These are phyloP conservation scores for Hemerocallis citrina DNA, from an alignment of 106 monocot genomes.

Conservation along the genomic window DNA sequence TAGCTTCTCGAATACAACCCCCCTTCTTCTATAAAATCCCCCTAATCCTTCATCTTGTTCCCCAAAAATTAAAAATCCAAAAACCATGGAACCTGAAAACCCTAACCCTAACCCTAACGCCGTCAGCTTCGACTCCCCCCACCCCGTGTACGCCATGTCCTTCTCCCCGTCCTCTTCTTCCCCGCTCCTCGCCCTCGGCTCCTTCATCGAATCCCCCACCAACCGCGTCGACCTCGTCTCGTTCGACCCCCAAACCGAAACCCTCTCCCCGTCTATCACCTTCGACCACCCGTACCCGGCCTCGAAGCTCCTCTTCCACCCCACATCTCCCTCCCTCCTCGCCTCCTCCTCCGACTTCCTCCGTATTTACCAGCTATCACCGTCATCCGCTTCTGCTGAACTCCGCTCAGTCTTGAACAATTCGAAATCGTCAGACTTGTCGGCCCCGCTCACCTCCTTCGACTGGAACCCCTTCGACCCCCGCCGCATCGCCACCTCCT, in stretches of 20 bases:
- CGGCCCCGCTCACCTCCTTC: constrained; percentile 66
- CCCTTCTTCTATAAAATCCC: too few species aligned
- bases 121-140: constrained; percentile 72
- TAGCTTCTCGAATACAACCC: too few species aligned
- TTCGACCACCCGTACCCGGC: constrained; percentile 94
- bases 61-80: too few species aligned
- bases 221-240: constrained; percentile 71
- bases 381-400: constrained; percentile 20
- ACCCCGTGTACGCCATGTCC: constrained; percentile 92
- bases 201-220: constrained; percentile 67
- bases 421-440: constrained; percentile 49
- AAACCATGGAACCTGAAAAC: too few species aligned
- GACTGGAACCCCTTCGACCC: constrained; percentile 70
- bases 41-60: too few species aligned
- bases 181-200: constrained; percentile 74
- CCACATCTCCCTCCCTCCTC: constrained; percentile 42
- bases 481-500: constrained; percentile 53
- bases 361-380: constrained; percentile 36
- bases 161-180: constrained; percentile 42
- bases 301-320: constrained; percentile 89
- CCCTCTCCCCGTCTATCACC: constrained; percentile 60
- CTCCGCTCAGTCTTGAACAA: constrained; percentile 42
- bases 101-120: constrained; percentile 20
- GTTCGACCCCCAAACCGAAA: constrained; percentile 49
- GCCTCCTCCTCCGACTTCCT: constrained; percentile 79